Base-by-base conservation (phyloP, 176 grass and related monocot species). In the Oryza punctata region DNA sequence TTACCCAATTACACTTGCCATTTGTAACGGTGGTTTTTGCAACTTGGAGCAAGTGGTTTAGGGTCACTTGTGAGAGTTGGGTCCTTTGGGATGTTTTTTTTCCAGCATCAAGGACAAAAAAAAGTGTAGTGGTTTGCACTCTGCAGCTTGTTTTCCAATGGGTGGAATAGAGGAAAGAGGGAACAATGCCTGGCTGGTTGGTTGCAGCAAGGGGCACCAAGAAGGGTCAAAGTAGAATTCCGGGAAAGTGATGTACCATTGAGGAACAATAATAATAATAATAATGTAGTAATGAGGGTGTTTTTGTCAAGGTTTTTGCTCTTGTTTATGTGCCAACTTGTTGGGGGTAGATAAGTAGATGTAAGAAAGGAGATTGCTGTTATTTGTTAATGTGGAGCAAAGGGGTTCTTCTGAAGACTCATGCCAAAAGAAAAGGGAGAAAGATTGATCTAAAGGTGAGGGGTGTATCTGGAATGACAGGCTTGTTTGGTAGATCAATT, bases 41-140 rank as follows among this genome's bases (percentile, higher is more conserved):
- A 92, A 92, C 33, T 92, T 81, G 87, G 30, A 21, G 46, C 16
- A 33, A 69, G 46, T 81, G 63, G 40, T 89, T 86, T 63, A 82
- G 45, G 73, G 57, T 70, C 82, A 81, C 79, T 83, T 85, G 75
- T 47, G 83, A 59, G 49, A 78, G 81, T 76, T 82, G 81, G 57
- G 57, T 61, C 57, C 57, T 61, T 66, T 77, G 6, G 21, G 38
- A 43, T 76, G 80, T 70, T 76, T 76, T 76, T 73, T 63, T 40
- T 61, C 57, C 27, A n/a, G 19, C 47, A 14, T 24, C n/a, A 40
- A 37, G 24, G n/a, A 27, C 30, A 21, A 7, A 8, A 2, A 16
- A 38, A 72, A 15, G 57, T 24, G 49, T 14, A 32, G 67, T 3
- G 84, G 83, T 89, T 76, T 70, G 41, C 81, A 26, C 52, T 21